Percentiles rank a stretch among this genome's conserved stretches.
Conservation (phyloP, 768 basidiomycete species). For the Hebeloma cylindrosporum region DNA sequence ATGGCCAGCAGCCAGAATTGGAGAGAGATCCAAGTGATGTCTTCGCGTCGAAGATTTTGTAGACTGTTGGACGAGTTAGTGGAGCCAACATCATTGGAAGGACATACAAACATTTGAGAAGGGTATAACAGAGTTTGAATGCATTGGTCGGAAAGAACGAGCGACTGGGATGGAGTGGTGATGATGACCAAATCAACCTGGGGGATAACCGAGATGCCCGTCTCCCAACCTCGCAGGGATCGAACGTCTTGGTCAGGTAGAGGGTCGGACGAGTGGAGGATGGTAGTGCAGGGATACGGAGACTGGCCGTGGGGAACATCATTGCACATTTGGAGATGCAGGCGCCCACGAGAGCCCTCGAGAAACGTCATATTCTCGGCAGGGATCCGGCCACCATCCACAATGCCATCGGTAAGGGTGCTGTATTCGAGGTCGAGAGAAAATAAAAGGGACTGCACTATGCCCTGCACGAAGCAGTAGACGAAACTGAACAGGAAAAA, state of each 20-base stretch:
- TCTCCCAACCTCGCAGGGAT: conserved; percentile 13
- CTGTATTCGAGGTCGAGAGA: conserved; percentile 43
- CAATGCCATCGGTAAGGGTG: conserved; percentile 37
- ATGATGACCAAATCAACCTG: too few relatives aligned
- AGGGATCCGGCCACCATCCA: conserved; percentile 36
- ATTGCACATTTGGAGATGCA: conserved; percentile 44
- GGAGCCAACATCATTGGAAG: conserved; percentile 28
- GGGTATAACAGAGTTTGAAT: conserved; percentile 46
- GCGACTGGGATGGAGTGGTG: too few relatives aligned
- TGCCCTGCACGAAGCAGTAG: conserved; percentile 52
- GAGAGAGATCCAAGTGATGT: conserved; percentile 44
- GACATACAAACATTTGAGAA: conserved; percentile 40
- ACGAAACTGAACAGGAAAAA: conserved; percentile 54
- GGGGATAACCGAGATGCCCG: too few relatives aligned
- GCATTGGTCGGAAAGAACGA: conserved; percentile 39
- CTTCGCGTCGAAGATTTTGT: conserved; percentile 44
- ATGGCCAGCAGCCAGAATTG: conserved; percentile 58
- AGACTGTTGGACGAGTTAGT: conserved; percentile 30
- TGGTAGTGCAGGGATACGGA: conserved; percentile 31
- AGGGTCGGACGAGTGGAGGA: conserved; percentile 32
- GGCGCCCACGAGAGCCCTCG: conserved; percentile 25
- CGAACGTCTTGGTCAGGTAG: conserved; percentile 2
- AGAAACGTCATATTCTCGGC: conserved; percentile 36
- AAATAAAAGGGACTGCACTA: conserved; percentile 50
- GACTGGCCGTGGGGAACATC: conserved; percentile 40